Conservation (phyloP, 169 alveolate species). For the Toxoplasma gondii region DNA sequence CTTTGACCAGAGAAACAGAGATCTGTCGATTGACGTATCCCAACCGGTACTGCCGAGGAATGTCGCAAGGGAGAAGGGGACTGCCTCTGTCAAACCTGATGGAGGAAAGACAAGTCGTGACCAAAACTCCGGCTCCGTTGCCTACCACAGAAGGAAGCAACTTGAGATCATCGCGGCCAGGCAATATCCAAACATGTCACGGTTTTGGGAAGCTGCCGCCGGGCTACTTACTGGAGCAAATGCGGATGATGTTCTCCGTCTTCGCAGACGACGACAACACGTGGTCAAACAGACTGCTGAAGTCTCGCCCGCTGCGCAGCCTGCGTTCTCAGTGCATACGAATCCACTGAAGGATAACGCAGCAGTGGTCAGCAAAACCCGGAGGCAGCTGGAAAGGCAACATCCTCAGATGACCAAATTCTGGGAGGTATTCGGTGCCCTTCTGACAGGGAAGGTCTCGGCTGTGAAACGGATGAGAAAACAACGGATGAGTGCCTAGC, state of each 20-base stretch:
- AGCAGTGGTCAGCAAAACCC: background rate
- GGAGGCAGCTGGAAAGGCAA: background rate
- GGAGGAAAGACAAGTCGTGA: background rate
- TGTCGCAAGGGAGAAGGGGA: background rate
- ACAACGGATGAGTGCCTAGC: background rate
- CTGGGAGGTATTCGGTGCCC: slow-evolving; percentile 30
- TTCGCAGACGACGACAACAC: background rate
- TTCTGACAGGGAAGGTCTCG: background rate
- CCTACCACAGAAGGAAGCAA: background rate
- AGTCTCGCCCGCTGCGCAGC: background rate
- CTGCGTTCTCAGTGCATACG: background rate
- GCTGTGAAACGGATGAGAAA: background rate
- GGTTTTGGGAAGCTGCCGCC: slow-evolving; percentile 25
- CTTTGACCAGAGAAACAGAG: background rate
- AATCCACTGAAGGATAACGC: background rate
- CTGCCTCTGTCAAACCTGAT: background rate
- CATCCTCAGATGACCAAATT: background rate
- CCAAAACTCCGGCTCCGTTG: background rate
- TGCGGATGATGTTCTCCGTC: background rate
- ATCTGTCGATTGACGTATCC: background rate
- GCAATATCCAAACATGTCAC: background rate
- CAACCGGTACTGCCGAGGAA: background rate
- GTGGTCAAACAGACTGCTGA: background rate
- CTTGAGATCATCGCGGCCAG: background rate
- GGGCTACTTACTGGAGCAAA: background rate